Percentiles rank a stretch among this genome's conserved stretches.
Conservation (phyloP, 2,329 filamentous ascomycete genomes). For the Tolypocladium tundrense region DNA sequence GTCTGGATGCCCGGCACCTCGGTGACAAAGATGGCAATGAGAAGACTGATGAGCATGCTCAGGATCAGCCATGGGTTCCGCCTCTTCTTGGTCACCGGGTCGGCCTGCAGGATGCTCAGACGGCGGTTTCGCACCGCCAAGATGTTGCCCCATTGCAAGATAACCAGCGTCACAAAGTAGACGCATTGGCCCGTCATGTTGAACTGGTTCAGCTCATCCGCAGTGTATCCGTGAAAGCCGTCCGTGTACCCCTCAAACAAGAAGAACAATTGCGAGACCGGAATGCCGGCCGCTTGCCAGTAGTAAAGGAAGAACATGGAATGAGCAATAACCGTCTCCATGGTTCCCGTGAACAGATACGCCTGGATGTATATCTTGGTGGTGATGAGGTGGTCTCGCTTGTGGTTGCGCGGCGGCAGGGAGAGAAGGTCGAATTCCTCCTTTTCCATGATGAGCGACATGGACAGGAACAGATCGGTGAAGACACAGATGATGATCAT, state of each 20-base stretch:
- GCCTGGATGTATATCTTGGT: conserved; percentile 39
- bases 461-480: conserved; percentile 40
- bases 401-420: conserved; percentile 38
- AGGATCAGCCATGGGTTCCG: conserved; percentile 40
- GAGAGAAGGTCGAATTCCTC: conserved; percentile 43
- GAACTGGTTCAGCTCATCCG: conserved; percentile 33
- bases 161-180: conserved; percentile 43
- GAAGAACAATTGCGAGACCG: conserved; percentile 36
- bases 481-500: conserved; percentile 51
- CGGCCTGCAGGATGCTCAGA: conserved; percentile 39
- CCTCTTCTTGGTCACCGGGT: conserved; percentile 33
- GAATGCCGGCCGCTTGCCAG: conserved; percentile 35
- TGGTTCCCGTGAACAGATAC: conserved; percentile 40
- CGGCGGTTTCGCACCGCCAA: conserved; percentile 40
- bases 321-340: conserved; percentile 39
- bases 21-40: conserved; percentile 43
- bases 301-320: conserved; percentile 46
- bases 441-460: conserved; percentile 44
- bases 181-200: conserved; percentile 39
- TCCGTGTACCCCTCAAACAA: conserved; percentile 35
- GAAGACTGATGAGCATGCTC: conserved; percentile 33
- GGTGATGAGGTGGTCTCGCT: conserved; percentile 42
- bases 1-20: conserved; percentile 38
- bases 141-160: conserved; percentile 45
- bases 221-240: conserved; percentile 38